Evolutionary conservation across 2,329 filamentous ascomycete species (phyloP), one percentile per base, ranked within the genome.

Genomic region (Ophiostoma sp.): DNA sequence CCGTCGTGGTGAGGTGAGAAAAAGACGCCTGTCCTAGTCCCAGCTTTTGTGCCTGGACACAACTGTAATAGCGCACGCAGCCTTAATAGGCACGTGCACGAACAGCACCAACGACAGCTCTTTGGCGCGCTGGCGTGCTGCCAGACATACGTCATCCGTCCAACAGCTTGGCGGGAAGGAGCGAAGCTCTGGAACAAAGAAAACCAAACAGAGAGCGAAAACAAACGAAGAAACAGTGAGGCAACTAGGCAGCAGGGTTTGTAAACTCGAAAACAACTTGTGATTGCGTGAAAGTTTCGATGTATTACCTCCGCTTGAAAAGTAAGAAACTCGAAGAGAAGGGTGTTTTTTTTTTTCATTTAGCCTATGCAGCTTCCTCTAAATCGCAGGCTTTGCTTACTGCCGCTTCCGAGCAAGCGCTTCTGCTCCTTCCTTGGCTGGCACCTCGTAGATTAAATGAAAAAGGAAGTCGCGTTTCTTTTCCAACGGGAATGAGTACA

Each of bases 91-190:
- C 66, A 69, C 66, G 48, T 69, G 66, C 66, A 69, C 25, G 33
- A 39, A 15, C 25, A 48, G 64, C 42, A n/a, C 25, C 25, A 22
- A 8, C 33, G 59, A 33, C 33, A 42, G 59, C 59, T 48, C 11
- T 33, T 59, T 45, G 42, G 42, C 28, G 39, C 42, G 42, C 25
- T 68, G 48, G n/a, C n/a, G n/a, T n/a, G n/a, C n/a, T 50, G 9
- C 50, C 64, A 50, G 45, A 50, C 64, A 45, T 69, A 69, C 66
- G 66, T 69, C 66, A 69, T 69, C 66, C 19, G 31, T 39, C 28
- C 45, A 33, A 33, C 25, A 33, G 48, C 19, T 55, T 39, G 48
- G 66, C n/a, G 36, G 42, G 42, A 68, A 50, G 64, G 64, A 68
- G 48, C 66, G 52, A 48, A 39, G 45, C 66, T 69, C 66, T n/a